These are phyloP conservation scores for Plicaturopsis crispa DNA, from an alignment of 768 basidiomycete genomes.

Conservation along the genomic window DNA sequence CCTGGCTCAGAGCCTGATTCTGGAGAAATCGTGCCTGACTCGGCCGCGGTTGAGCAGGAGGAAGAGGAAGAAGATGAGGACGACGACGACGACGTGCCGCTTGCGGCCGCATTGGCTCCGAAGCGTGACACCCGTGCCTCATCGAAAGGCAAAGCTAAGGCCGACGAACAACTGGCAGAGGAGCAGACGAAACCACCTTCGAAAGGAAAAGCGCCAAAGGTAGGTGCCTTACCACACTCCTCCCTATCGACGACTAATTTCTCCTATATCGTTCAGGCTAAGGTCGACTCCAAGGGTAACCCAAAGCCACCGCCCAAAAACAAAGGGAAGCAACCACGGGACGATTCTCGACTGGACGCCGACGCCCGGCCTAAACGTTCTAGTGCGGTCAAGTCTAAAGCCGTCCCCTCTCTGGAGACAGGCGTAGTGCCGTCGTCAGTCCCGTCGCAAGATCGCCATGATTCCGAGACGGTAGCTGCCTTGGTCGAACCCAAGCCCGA, in stretches of 20 bases:
- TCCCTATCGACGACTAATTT: constrained; percentile 1
- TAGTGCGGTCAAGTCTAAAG: too few species aligned
- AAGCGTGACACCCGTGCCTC: constrained; percentile 6
- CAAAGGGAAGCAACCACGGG: too few species aligned
- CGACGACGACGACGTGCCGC: constrained; percentile 32
- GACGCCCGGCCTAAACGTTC: constrained; percentile 4
- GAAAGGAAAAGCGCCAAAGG: constrained; percentile 6
- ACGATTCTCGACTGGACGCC: too few species aligned
- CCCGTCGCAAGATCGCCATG: constrained; percentile 40
- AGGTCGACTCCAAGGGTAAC: too few species aligned
- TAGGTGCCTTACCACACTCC: too few species aligned
- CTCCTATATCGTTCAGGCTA: too few species aligned
- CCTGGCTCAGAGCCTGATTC: constrained; percentile 7
- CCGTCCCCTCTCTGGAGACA: constrained; percentile 30
- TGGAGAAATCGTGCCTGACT: constrained; percentile 20
- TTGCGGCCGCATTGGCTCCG: constrained; percentile 21
- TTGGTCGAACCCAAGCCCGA: constrained; percentile 7
- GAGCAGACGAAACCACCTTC: constrained; percentile 3
- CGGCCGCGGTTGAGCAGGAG: constrained; percentile 17
- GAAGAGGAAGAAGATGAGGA: constrained; percentile 9
- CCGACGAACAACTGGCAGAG: constrained; percentile 8
- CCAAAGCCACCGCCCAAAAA: too few species aligned
- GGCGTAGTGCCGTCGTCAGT: constrained; percentile 50
- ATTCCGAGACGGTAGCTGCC: constrained; percentile 6
- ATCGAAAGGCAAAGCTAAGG: constrained; percentile 15